Percentiles rank a stretch among this genome's conserved stretches.
Conservation (phyloP, 2,329 filamentous ascomycete species). For the Hymenoscyphus albidus region DNA sequence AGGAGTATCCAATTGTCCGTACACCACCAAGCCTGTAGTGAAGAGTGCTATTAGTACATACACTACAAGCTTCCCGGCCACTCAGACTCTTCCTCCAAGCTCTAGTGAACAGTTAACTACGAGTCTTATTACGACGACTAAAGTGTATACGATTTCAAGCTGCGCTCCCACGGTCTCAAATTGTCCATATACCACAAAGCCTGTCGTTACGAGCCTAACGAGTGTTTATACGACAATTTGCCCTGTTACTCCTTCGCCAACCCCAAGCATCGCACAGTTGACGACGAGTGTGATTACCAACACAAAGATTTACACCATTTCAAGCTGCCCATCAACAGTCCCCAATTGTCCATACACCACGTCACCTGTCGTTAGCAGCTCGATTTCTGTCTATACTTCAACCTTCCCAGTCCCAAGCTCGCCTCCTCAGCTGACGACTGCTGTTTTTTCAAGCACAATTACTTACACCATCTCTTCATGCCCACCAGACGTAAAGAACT, state of each 20-base stretch:
- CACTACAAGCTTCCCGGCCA: too few species aligned
- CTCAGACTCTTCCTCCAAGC: too few species aligned
- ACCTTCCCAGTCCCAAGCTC: neutral
- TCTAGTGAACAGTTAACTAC: too few species aligned
- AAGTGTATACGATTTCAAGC: neutral
- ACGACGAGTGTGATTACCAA: neutral
- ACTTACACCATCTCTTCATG: neutral
- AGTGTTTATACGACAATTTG: neutral
- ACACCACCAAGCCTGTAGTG: too few species aligned
- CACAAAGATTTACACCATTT: slow-evolving; percentile 4
- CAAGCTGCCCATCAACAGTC: neutral
- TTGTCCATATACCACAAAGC: slow-evolving; percentile 5
- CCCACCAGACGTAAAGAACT: neutral
- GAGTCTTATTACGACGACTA: too few species aligned
- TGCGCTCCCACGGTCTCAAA: neutral
- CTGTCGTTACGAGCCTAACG: neutral
- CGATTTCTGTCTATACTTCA: neutral
- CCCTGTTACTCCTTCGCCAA: neutral
- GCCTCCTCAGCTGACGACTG: neutral
- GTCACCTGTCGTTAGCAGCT: neutral
- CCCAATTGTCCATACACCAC: slow-evolving; percentile 7
- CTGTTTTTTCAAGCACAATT: neutral
- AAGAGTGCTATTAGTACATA: too few species aligned
- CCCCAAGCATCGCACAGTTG: neutral
- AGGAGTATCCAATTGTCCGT: too few species aligned